Evolutionary conservation across 2,329 filamentous ascomycete genomes (phyloP).

Genomic region (Sodiomyces alkalinus): DNA sequence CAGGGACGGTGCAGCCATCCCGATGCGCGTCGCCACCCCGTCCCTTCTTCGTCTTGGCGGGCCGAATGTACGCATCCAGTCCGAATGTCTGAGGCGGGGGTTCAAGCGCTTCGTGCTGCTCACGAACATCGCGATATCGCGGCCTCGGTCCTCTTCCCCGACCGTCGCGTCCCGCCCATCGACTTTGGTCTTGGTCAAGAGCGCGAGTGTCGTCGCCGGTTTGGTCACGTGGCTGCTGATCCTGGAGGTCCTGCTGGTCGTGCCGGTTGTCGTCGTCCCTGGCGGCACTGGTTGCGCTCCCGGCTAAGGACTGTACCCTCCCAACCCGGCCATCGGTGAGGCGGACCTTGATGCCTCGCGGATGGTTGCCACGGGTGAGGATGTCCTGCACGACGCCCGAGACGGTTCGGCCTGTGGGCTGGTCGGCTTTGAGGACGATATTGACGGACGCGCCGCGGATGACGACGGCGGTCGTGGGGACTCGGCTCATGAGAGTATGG

Average conservation of each 20-base stretch:
- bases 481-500: constrained; percentile 13
- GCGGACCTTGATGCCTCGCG: constrained; percentile 65
- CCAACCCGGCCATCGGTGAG: constrained; percentile 57
- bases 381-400: constrained; percentile 50
- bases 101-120: constrained; percentile 18
- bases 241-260: constrained; percentile 2
- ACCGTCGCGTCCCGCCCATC: neutral
- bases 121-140: constrained; percentile 10
- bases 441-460: constrained; percentile 48
- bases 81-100: constrained; percentile 27
- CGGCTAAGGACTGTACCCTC: constrained; percentile 49
- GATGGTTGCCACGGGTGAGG: constrained; percentile 59
- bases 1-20: neutral
- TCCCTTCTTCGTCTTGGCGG: constrained; percentile 14
- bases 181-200: constrained; percentile 5
- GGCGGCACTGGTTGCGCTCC: constrained; percentile 7
- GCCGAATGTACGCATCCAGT: constrained; percentile 34
- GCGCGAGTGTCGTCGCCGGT: neutral
- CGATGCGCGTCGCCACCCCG: too few species aligned
- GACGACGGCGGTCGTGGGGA: constrained; percentile 37
- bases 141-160: neutral
- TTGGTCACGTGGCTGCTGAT: neutral
- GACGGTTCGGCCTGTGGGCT: constrained; percentile 58
- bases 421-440: constrained; percentile 63
- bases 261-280: constrained; percentile 2